Percentiles rank a stretch among this genome's conserved stretches.
phyloP scores from a whole-genome alignment of 441 rosid genomes.

The Breynia disticha region DNA sequence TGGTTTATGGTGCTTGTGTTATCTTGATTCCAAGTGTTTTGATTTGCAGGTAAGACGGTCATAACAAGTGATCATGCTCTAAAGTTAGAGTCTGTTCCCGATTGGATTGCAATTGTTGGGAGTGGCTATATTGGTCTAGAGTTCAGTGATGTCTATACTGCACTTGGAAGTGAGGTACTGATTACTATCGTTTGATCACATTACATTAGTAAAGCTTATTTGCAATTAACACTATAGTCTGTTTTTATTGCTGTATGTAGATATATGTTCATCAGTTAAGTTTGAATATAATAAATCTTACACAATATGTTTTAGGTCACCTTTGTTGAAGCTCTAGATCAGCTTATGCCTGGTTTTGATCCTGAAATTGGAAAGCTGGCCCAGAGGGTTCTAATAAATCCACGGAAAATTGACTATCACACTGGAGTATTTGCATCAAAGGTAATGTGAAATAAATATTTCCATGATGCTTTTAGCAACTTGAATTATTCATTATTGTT shows the following conservation, averaged over 20 bases:
- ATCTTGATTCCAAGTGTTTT: conserved; percentile 7
- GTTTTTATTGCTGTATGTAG: too few relatives aligned
- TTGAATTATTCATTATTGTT: neutral
- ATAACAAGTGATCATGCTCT: conserved; percentile 98
- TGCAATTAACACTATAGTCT: too few relatives aligned
- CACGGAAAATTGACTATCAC: conserved; percentile 85
- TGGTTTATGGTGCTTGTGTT: conserved; percentile 1
- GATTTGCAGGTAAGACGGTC: conserved; percentile 80
- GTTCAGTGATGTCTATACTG: conserved; percentile 98
- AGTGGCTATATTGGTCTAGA: conserved; percentile 98
- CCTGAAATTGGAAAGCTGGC: conserved; percentile 97
- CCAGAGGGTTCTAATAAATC: conserved; percentile 88
- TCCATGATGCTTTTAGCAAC: neutral
- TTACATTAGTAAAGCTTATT: too few relatives aligned
- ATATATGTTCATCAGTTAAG: neutral
- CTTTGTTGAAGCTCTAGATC: conserved; percentile 91
- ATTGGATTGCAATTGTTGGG: conserved; percentile 96
- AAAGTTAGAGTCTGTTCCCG: conserved; percentile 86
- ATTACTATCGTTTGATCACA: neutral
- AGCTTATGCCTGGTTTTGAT: conserved; percentile 99
- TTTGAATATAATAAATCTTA: conserved; percentile 7
- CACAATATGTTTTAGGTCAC: conserved; percentile 46
- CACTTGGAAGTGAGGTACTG: conserved; percentile 94
- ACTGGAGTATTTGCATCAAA: conserved; percentile 91
- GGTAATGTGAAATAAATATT: conserved; percentile 28